Conservation (phyloP, 148 eudicot species). For the Pharnaceum exiguum region DNA sequence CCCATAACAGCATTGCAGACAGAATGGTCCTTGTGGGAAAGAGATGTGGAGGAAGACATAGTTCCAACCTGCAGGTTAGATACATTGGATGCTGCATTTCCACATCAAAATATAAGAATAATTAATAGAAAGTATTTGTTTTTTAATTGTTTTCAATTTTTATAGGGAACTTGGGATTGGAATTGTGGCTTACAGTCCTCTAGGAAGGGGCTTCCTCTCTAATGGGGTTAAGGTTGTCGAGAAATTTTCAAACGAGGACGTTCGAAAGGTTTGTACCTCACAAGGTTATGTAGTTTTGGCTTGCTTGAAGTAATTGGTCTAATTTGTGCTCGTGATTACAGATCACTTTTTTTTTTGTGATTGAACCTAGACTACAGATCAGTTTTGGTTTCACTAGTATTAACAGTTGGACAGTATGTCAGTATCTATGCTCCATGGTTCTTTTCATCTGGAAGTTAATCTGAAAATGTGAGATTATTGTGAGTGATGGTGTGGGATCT, state of each 20-base stretch:
- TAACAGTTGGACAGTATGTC: too few species aligned
- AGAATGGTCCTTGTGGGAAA: conserved; percentile 37
- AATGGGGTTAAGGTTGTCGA: conserved; percentile 18
- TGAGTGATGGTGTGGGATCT: too few species aligned
- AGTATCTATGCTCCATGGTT: too few species aligned
- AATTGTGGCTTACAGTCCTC: conserved; percentile 34
- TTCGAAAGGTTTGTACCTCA: neutral
- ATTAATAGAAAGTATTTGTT: too few species aligned
- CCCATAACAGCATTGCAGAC: conserved; percentile 34
- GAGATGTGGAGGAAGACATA: conserved; percentile 36
- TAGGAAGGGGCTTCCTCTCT: conserved; percentile 30
- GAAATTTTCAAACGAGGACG: neutral
- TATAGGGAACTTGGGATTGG: conserved; percentile 36
- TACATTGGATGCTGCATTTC: neutral
- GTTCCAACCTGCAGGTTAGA: conserved; percentile 34
- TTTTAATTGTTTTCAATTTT: neutral
- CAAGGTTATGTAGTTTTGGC: too few species aligned
- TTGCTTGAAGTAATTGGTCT: too few species aligned
- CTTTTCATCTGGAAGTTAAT: too few species aligned
- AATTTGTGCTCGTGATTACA: too few species aligned
- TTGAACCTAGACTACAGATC: too few species aligned
- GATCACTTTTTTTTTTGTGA: too few species aligned
- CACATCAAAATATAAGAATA: neutral
- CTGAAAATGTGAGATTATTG: too few species aligned
- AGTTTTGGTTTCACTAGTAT: too few species aligned